Evolutionary conservation across 805 yeast species (phyloP).

Genomic region (Lipomyces yamanashiensis): DNA sequence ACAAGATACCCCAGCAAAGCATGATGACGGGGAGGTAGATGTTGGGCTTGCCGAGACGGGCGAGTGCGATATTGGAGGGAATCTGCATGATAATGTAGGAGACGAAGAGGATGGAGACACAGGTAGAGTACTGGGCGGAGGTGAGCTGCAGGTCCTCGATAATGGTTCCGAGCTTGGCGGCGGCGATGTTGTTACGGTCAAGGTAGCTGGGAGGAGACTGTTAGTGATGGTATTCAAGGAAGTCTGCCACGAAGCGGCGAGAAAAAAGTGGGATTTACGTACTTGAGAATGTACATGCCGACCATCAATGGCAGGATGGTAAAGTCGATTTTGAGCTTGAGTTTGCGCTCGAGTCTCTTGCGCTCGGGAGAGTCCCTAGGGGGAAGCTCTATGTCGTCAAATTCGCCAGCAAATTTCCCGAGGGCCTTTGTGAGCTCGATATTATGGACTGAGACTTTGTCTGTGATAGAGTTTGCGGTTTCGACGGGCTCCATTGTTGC

Average conservation of each 20-base stretch:
- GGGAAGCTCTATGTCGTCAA: constrained; percentile 39
- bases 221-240: no score
- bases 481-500: background rate
- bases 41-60: constrained; percentile 56
- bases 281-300: constrained; percentile 56
- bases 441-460: constrained; percentile 16
- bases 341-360: constrained; percentile 49
- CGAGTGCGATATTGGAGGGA: constrained; percentile 55
- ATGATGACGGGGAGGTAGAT: constrained; percentile 55
- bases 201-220: constrained; percentile 43
- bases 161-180: constrained; percentile 53
- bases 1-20: constrained; percentile 54
- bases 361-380: constrained; percentile 50
- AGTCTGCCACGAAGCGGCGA: no score
- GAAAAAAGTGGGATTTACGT: background rate
- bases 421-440: constrained; percentile 14
- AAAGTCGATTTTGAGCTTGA: constrained; percentile 55
- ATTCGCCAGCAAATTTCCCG: constrained; percentile 22
- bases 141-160: constrained; percentile 49
- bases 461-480: background rate
- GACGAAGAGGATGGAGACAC: constrained; percentile 57
- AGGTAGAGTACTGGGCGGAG: constrained; percentile 52
- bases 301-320: constrained; percentile 57
- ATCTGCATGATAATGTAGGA: constrained; percentile 57
- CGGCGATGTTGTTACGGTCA: constrained; percentile 55